Conservation (phyloP, 371 early-diverging fungal genomes). For the Actinomortierella ambigua region DNA sequence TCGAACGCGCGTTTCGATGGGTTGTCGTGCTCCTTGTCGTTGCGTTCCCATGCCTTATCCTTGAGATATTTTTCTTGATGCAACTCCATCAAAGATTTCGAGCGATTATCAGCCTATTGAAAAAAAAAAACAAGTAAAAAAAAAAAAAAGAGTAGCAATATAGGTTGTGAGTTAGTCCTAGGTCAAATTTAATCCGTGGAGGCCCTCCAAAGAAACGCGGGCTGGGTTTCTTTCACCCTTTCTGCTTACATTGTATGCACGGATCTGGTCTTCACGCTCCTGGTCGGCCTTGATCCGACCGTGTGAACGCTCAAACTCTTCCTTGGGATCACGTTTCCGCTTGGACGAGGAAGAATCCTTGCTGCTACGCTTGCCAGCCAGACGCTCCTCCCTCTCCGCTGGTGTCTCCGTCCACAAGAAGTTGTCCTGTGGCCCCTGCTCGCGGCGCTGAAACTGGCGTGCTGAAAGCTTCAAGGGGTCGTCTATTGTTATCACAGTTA, state of each 20-base stretch:
- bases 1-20: slow-evolving; percentile 45
- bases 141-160: neutral
- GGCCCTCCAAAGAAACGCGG: neutral
- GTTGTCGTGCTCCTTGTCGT: slow-evolving; percentile 52
- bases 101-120: slow-evolving; percentile 48
- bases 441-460: slow-evolving; percentile 41
- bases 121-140: neutral
- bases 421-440: slow-evolving; percentile 47
- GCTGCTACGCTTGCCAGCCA: slow-evolving; percentile 21
- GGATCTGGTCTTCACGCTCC: slow-evolving; percentile 25
- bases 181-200: neutral
- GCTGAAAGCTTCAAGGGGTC: slow-evolving; percentile 45
- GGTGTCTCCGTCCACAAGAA: slow-evolving; percentile 70
- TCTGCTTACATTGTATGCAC: slow-evolving; percentile 24
- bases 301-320: slow-evolving; percentile 16
- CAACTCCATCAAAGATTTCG: slow-evolving; percentile 56
- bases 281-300: slow-evolving; percentile 11
- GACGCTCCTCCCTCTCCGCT: slow-evolving; percentile 52
- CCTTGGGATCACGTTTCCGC: slow-evolving; percentile 15
- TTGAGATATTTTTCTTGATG: slow-evolving; percentile 50
- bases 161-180: neutral
- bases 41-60: slow-evolving; percentile 33
- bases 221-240: neutral
- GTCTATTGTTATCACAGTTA: no score
- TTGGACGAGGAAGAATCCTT: slow-evolving; percentile 4